Percentiles rank a stretch among this genome's conserved stretches.
phyloP scores from a whole-genome alignment of 2,329 filamentous ascomycete genomes.

The Huntiella omanensis region DNA sequence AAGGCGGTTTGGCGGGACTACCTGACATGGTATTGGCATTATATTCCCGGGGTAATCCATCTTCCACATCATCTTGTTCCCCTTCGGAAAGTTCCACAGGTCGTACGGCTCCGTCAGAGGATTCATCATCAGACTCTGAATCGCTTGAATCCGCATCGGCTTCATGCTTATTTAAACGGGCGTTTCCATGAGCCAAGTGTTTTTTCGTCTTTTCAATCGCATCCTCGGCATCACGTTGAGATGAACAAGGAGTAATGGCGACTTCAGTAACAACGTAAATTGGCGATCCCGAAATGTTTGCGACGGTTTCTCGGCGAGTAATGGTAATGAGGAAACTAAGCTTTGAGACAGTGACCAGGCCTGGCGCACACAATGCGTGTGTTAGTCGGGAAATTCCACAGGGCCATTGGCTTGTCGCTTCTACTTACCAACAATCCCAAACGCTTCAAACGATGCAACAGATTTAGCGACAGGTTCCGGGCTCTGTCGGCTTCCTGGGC shows the following conservation, averaged over 20 bases:
- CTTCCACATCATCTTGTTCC: constrained; percentile 25
- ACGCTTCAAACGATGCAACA: constrained; percentile 36
- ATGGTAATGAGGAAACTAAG: constrained; percentile 76
- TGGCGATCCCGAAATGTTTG: constrained; percentile 62
- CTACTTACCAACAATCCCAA: constrained; percentile 37
- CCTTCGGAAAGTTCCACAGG: background rate
- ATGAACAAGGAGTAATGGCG: constrained; percentile 71
- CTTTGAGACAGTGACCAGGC: constrained; percentile 65
- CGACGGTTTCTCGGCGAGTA: constrained; percentile 70
- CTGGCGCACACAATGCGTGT: constrained; percentile 25
- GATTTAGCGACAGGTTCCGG: constrained; percentile 24
- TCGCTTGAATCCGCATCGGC: constrained; percentile 12
- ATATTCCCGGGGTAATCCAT: constrained; percentile 18
- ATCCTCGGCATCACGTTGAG: constrained; percentile 51
- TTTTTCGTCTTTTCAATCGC: constrained; percentile 45
- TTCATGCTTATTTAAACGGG: background rate
- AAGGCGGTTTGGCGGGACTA: constrained; percentile 27
- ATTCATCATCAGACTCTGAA: constrained; percentile 23
- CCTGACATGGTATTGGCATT: constrained; percentile 16
- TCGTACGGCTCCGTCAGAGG: constrained; percentile 24
- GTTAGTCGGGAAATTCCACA: background rate
- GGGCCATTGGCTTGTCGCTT: background rate
- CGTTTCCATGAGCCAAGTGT: constrained; percentile 14
- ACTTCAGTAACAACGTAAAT: constrained; percentile 81
- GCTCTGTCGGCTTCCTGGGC: background rate